Evolutionary conservation across 345 rosid species (phyloP).

Genomic region (Isatis tinctoria): DNA sequence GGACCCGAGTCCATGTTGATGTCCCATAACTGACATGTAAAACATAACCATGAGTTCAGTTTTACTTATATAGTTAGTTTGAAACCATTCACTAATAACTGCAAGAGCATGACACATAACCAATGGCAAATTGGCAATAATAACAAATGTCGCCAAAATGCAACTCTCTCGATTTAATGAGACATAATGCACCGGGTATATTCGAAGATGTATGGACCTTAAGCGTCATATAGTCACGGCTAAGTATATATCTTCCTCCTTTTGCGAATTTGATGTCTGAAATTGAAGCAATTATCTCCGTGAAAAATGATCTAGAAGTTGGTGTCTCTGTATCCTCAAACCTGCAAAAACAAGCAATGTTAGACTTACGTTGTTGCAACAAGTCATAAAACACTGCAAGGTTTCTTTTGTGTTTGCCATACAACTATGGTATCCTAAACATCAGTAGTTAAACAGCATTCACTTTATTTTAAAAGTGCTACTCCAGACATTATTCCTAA

Average conservation of each 20-base stretch:
- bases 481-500: not conserved
- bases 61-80: not conserved
- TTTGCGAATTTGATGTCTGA: constrained; percentile 85
- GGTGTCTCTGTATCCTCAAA: constrained; percentile 85
- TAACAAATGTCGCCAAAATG: not conserved
- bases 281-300: constrained; percentile 92
- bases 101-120: not conserved
- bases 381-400: not conserved
- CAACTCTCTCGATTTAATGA: not conserved
- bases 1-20: constrained; percentile 99
- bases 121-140: not conserved
- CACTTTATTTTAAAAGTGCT: not conserved
- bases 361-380: not conserved
- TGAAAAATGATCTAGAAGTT: constrained; percentile 76
- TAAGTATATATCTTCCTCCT: constrained; percentile 77
- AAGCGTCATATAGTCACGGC: constrained; percentile 95
- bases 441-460: not conserved
- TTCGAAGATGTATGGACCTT: constrained; percentile 43
- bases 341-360: constrained; percentile 40
- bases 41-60: not conserved
- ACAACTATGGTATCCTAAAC: constrained; percentile 6
- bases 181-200: not conserved
- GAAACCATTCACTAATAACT: not conserved
- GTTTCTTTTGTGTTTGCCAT: constrained; percentile 2
- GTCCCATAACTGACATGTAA: constrained; percentile 65